phyloP scores from a whole-genome alignment of 1,139 yeast genomes.

The Cylindricascospora bacillispora region DNA sequence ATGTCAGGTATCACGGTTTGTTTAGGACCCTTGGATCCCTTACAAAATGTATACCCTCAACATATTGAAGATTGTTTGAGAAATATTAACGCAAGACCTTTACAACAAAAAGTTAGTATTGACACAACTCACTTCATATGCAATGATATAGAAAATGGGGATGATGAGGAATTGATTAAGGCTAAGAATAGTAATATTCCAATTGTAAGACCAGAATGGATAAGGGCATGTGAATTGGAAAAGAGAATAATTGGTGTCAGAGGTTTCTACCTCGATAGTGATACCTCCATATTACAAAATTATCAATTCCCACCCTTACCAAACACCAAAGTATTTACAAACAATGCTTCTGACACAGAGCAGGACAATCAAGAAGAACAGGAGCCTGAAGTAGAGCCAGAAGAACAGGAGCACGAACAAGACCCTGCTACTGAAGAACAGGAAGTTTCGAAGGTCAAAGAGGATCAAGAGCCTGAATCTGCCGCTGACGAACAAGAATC shows the following conservation, averaged over 20 bases:
- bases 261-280: constrained; percentile 54
- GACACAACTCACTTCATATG: constrained; percentile 94
- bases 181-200: constrained; percentile 88
- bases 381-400: constrained; percentile 6
- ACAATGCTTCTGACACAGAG: constrained; percentile 2
- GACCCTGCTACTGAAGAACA: constrained; percentile 4
- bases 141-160: constrained; percentile 35
- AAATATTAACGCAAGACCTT: constrained; percentile 73
- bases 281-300: constrained; percentile 22
- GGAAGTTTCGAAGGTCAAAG: too few species aligned
- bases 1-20: constrained; percentile 88
- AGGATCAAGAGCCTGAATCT: constrained; percentile 2
- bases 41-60: constrained; percentile 42
- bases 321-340: constrained; percentile 4
- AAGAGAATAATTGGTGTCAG: constrained; percentile 88
- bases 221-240: constrained; percentile 85
- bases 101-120: constrained; percentile 60
- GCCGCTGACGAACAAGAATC: too few species aligned
- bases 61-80: constrained; percentile 55
- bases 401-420: constrained; percentile 3
- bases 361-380: constrained; percentile 5
- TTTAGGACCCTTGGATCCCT: constrained; percentile 61
- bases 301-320: constrained; percentile 23
- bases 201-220: constrained; percentile 92
- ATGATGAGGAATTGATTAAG: constrained; percentile 33